Percentiles rank a stretch among this genome's conserved stretches.
phyloP scores from a whole-genome alignment of 192 early-diverging fungal species.

The Kappamyces sp. region DNA sequence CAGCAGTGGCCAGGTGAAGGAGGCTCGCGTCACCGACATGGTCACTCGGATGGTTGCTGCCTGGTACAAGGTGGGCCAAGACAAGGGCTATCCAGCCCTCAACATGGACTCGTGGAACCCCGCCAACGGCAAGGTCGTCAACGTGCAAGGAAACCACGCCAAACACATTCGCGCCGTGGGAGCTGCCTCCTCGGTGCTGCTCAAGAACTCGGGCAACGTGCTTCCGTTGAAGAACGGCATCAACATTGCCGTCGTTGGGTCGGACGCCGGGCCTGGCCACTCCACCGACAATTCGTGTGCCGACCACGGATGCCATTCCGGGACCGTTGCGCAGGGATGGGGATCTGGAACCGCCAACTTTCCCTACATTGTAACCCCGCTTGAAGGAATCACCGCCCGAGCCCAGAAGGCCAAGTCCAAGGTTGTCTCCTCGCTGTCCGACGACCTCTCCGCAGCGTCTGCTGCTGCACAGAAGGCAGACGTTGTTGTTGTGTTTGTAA shows the following conservation, averaged over 20 bases:
- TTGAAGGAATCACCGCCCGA: constrained; percentile 23
- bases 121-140: constrained; percentile 12
- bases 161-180: constrained; percentile 37
- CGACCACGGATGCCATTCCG: constrained; percentile 27
- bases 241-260: constrained; percentile 36
- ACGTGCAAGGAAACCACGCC: constrained; percentile 36
- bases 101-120: constrained; percentile 37
- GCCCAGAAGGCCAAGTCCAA: constrained; percentile 6
- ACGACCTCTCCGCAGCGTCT: constrained; percentile 17
- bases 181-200: constrained; percentile 38
- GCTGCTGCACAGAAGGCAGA: constrained; percentile 21
- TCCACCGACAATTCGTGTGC: constrained; percentile 16
- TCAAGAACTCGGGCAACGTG: constrained; percentile 37
- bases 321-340: constrained; percentile 44
- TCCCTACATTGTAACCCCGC: constrained; percentile 38
- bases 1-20: constrained; percentile 19
- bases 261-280: constrained; percentile 35
- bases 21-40: constrained; percentile 43
- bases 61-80: constrained; percentile 35
- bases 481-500: constrained; percentile 35
- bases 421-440: constrained; percentile 15
- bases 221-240: constrained; percentile 28
- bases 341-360: constrained; percentile 46
- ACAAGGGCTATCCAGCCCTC: constrained; percentile 29
- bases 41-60: constrained; percentile 43